A percentile compares a stretch with the other conserved stretches of the same genome.
These are phyloP conservation scores for Alternaria novae-zelandiae DNA, from an alignment of 2,329 filamentous ascomycete genomes.

Conservation along the genomic window DNA sequence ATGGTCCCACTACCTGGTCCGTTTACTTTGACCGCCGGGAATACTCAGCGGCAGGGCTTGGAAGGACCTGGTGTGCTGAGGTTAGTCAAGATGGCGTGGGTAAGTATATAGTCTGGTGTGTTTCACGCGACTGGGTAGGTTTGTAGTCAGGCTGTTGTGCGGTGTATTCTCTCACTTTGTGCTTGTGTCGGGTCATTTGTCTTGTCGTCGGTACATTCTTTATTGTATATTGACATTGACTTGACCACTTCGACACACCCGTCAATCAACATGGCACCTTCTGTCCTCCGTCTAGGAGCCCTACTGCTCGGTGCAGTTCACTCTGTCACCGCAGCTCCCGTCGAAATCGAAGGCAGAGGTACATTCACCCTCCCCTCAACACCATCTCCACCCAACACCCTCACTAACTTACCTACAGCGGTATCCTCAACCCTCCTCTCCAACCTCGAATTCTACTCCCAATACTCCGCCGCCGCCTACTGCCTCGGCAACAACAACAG, in stretches of 20 bases:
- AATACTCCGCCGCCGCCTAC: conserved; percentile 62
- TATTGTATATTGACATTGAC: background rate
- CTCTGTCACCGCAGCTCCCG: conserved; percentile 33
- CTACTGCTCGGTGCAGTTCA: conserved; percentile 27
- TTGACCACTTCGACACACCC: background rate
- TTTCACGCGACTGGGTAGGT: background rate
- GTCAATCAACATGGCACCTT: conserved; percentile 15
- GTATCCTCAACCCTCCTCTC: conserved; percentile 51
- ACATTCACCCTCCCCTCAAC: background rate
- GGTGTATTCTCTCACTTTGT: background rate
- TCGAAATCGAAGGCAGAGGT: conserved; percentile 39
- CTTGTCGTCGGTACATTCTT: background rate
- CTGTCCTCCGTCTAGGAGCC: conserved; percentile 23
- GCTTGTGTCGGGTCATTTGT: background rate
- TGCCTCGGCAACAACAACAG: conserved; percentile 58
- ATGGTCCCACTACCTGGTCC: background rate
- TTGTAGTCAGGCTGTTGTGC: background rate
- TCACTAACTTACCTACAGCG: conserved; percentile 17
- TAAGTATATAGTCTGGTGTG: conserved; percentile 2
- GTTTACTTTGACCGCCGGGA: background rate
- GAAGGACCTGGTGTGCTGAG: background rate
- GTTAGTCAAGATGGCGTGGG: background rate
- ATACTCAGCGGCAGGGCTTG: background rate
- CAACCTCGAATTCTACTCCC: conserved; percentile 55
- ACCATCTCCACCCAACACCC: too few species aligned